phyloP scores from a whole-genome alignment of 768 basidiomycete species.

The Xerocomellus amylosporus region DNA sequence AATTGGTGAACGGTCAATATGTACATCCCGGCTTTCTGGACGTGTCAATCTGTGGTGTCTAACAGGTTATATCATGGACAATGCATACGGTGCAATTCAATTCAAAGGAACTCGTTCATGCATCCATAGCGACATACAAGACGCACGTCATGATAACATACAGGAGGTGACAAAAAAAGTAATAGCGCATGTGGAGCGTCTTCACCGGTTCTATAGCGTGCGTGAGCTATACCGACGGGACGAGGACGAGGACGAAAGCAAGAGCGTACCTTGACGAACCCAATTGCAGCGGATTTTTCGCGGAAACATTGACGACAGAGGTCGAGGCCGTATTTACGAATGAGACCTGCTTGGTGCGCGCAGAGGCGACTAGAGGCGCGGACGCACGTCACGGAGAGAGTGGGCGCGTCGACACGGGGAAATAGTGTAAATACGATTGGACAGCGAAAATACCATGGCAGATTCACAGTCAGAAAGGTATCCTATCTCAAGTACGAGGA shows the following conservation, averaged over 20 bases:
- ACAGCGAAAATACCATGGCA: background rate
- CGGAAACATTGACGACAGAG: slow-evolving; percentile 99
- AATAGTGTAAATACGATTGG: background rate
- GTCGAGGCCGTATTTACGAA: slow-evolving; percentile 95
- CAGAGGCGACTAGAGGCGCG: slow-evolving; percentile 73
- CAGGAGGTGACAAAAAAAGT: background rate
- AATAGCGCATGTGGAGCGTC: background rate
- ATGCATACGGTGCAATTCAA: too few species aligned
- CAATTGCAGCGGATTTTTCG: slow-evolving; percentile 90
- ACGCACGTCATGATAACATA: slow-evolving; percentile 4
- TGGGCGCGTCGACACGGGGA: too few species aligned
- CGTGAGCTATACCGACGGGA: background rate
- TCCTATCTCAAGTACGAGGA: background rate
- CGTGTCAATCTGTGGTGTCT: too few species aligned
- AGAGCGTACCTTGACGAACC: slow-evolving; percentile 86
- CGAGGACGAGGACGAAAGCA: background rate
- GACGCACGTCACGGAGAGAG: background rate
- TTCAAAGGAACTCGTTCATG: background rate
- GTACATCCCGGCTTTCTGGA: too few species aligned
- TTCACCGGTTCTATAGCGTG: slow-evolving; percentile 44
- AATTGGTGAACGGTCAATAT: too few species aligned
- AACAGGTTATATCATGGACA: too few species aligned
- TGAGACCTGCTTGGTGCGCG: slow-evolving; percentile 95
- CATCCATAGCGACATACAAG: slow-evolving; percentile 17
- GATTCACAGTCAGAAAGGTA: background rate